Conservation (phyloP, 2,329 filamentous ascomycete species). For the Cercospora canescens region DNA sequence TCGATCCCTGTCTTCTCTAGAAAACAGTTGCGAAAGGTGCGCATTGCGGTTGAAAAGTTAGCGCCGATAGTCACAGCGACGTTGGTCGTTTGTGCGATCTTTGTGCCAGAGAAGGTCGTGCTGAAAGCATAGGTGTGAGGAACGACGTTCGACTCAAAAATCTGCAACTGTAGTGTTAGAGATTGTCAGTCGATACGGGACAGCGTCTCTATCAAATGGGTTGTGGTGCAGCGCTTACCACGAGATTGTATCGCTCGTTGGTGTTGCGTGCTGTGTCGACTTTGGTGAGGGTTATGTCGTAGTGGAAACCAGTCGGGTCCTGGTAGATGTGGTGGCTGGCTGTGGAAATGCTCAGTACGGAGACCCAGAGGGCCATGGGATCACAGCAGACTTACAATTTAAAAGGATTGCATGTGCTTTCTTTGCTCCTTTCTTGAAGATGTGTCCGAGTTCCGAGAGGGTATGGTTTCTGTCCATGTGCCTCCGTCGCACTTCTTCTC, state of each 20-base stretch:
- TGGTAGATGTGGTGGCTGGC: constrained; percentile 65
- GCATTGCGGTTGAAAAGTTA: constrained; percentile 37
- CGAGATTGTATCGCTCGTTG: constrained; percentile 61
- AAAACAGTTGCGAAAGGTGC: constrained; percentile 43
- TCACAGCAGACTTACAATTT: constrained; percentile 36
- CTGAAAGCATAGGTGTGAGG: constrained; percentile 64
- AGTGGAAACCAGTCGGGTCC: constrained; percentile 63
- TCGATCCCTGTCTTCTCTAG: constrained; percentile 39
- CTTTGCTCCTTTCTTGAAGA: constrained; percentile 29
- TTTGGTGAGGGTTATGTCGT: constrained; percentile 63
- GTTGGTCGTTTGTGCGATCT: constrained; percentile 20
- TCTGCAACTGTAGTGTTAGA: constrained; percentile 45
- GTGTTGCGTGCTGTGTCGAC: constrained; percentile 48
- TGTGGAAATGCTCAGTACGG: constrained; percentile 33
- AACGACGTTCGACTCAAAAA: constrained; percentile 64
- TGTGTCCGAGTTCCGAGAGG: constrained; percentile 20
- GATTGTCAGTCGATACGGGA: constrained; percentile 7
- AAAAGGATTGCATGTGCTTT: constrained; percentile 32
- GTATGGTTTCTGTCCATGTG: constrained; percentile 28
- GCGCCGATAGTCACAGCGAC: constrained; percentile 36
- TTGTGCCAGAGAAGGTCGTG: constrained; percentile 33
- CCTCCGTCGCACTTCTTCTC: background rate
- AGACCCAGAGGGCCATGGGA: constrained; percentile 41
- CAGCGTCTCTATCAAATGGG: background rate
- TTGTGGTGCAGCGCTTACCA: constrained; percentile 43